Evolutionary conservation across 2,329 filamentous ascomycete species (phyloP).

Genomic region (Endoconidiophora polonica): DNA sequence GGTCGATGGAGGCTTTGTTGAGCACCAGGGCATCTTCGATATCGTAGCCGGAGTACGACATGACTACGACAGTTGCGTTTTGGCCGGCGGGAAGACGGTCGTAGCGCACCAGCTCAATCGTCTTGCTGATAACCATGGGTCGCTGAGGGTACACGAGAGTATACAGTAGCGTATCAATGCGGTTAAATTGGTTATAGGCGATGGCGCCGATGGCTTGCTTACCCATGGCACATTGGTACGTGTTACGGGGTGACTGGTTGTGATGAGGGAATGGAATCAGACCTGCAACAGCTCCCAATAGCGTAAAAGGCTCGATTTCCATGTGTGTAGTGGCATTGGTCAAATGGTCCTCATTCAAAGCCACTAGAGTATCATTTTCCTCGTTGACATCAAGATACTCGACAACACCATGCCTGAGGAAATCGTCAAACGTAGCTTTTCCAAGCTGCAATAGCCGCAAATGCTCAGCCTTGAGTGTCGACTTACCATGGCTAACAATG

Average conservation of each 20-base stretch:
- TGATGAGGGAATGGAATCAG: slow-evolving; percentile 97
- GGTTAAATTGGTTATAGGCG: slow-evolving; percentile 92
- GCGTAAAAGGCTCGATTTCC: slow-evolving; percentile 95
- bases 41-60: slow-evolving; percentile 98
- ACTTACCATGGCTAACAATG: slow-evolving; percentile 74
- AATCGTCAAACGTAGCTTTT: slow-evolving; percentile 82
- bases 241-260: slow-evolving; percentile 96
- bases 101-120: slow-evolving; percentile 91
- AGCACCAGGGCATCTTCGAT: slow-evolving; percentile 95
- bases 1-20: slow-evolving; percentile 89
- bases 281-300: slow-evolving; percentile 86
- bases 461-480: slow-evolving; percentile 64
- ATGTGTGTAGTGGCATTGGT: slow-evolving; percentile 75
- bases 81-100: slow-evolving; percentile 94
- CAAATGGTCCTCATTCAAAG: slow-evolving; percentile 75
- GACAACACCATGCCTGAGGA: slow-evolving; percentile 72
- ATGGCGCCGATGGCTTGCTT: slow-evolving; percentile 91
- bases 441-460: slow-evolving; percentile 69
- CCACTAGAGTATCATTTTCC: slow-evolving; percentile 89
- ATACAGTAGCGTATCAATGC: slow-evolving; percentile 90
- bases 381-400: slow-evolving; percentile 98
- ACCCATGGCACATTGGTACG: slow-evolving; percentile 87
- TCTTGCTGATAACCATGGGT: slow-evolving; percentile 93
- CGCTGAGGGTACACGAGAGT: slow-evolving; percentile 95
- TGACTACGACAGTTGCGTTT: slow-evolving; percentile 93